These are phyloP conservation scores for Nemania diffusa DNA, from an alignment of 2,329 filamentous ascomycete species.

Conservation along the genomic window DNA sequence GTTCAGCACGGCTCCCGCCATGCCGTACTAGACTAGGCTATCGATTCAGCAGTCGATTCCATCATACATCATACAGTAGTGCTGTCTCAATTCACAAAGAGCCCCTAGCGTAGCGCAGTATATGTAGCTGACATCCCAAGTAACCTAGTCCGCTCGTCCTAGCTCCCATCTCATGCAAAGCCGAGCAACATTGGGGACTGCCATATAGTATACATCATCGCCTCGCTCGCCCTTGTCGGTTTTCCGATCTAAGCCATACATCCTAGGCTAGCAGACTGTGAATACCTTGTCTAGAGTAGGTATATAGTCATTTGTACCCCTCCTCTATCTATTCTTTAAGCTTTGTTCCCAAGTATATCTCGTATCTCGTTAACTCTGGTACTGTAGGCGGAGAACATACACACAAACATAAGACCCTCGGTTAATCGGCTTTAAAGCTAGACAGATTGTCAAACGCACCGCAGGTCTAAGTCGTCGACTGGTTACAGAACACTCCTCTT, in stretches of 20 bases:
- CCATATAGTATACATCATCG: slow-evolving; percentile 33
- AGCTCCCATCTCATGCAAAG: slow-evolving; percentile 24
- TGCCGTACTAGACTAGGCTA: slow-evolving; percentile 19
- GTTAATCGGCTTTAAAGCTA: slow-evolving; percentile 27
- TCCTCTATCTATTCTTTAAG: slow-evolving; percentile 17
- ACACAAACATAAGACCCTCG: slow-evolving; percentile 35
- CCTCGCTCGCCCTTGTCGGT: slow-evolving; percentile 28
- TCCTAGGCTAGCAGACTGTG: slow-evolving; percentile 13
- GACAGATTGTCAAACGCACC: slow-evolving; percentile 31
- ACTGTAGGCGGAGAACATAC: slow-evolving; percentile 12
- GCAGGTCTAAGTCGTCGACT: slow-evolving; percentile 11
- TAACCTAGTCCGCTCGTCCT: slow-evolving; percentile 29
- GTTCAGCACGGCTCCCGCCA: not conserved
- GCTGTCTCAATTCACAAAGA: not conserved
- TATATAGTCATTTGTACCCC: slow-evolving; percentile 36
- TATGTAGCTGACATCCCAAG: slow-evolving; percentile 21
- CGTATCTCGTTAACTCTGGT: slow-evolving; percentile 7
- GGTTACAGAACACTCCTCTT: slow-evolving; percentile 7
- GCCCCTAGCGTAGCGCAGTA: not conserved
- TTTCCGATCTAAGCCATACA: slow-evolving; percentile 14
- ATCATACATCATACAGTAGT: slow-evolving; percentile 25
- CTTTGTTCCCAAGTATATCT: slow-evolving; percentile 3
- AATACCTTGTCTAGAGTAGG: slow-evolving; percentile 11
- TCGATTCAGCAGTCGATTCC: slow-evolving; percentile 9
- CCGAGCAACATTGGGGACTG: slow-evolving; percentile 20